Base-by-base conservation (phyloP, 495 filamentous ascomycete genomes). In the Annulohypoxylon nitens region DNA sequence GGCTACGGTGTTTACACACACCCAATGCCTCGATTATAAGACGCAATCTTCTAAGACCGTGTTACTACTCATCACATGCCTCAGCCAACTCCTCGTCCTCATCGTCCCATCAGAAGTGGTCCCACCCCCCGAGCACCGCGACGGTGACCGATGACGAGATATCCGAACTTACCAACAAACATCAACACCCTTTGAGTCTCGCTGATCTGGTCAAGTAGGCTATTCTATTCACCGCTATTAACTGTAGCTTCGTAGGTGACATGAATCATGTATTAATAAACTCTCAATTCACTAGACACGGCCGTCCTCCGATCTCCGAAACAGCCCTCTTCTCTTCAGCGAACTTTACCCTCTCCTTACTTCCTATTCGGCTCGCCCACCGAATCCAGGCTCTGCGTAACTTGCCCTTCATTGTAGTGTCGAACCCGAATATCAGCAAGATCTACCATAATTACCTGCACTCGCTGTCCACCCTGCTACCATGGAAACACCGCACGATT, bases 361-460 rank as follows among this genome's bases (percentile, higher is more conserved):
- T 98, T 36, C 96, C 96, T 14, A 91, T 95, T 63, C 93, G 96
- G n/a, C 89, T 99, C 14, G 97, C 96, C 2, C 94, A 96, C 76
- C 93, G 96, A 41, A 96, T 98, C 53, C 91, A 97, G 80, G 92
- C 93, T 1, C 83, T 99, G 11, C 90, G 95, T 63, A 97, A 97
- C 81, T 88, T 99, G 3, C 97, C 96, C 1, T 99, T 93, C 81
- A 99, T 99, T 75, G 95, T 99, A 51, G 96, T 99, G 16, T 94
- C 95, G 0, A 98, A 98, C 79, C 93, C 94, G 1, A 92, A 97
- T 76, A 93, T 98, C 61, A 90, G 91, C 34, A 90, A 89, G 71
- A 98, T 99, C 64, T 97, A 98, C 83, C 88, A 92, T 77, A 98
- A 97, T 81, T 99, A 99, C 81, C 83, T 95, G 45, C 94, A 97